Base-by-base conservation (phyloP, 345 rosid genomes). In the Arabidopsis suecica region DNA sequence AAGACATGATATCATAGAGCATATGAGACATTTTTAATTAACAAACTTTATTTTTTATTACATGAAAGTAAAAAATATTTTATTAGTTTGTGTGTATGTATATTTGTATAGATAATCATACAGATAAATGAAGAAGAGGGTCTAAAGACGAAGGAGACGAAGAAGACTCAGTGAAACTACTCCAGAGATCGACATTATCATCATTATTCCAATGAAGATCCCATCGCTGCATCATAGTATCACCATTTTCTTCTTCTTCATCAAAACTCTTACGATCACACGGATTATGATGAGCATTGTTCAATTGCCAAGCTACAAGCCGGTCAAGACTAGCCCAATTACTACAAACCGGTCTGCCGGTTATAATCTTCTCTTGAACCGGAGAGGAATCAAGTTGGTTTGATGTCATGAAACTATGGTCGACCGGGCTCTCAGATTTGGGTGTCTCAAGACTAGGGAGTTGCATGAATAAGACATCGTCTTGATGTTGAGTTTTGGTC, bases 231-330 rank as follows among this genome's bases (percentile, higher is more conserved):
- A 88, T 81, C 69, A 83, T 71, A 14, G 77, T 78, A 65, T 73
- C 55, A 47, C 80, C 82, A 56, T 82, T 80, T 33, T 80, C 85
- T 30, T 79, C 79, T 45, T 71, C 83, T 32, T 78, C 81, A 42
- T 61, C 82, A 65, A 83, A 83, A 63, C 77, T 79, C 13, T 68
- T 70, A 80, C 80, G 77, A 79, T 83, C 84, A 38, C 71, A 76
- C 45, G 83, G 82, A 63, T 92, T 95, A 57, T 92, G 97, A 57
- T 65, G 80, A 65, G 77, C 72, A 30, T 78, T 78, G 71, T 95
- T 91, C n/a, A 95, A 89, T 65, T 93, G 99, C 18, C 94, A 93
- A 9, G 99, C 99, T 56, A 93, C 97, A 0, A 95, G 85, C 61
- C 91, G 87, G 69, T 95, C 99, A 9, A 93, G 80, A 6, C 90